Conservation (phyloP, 148 eudicot species). For the Rhododendron kiyosumense region DNA sequence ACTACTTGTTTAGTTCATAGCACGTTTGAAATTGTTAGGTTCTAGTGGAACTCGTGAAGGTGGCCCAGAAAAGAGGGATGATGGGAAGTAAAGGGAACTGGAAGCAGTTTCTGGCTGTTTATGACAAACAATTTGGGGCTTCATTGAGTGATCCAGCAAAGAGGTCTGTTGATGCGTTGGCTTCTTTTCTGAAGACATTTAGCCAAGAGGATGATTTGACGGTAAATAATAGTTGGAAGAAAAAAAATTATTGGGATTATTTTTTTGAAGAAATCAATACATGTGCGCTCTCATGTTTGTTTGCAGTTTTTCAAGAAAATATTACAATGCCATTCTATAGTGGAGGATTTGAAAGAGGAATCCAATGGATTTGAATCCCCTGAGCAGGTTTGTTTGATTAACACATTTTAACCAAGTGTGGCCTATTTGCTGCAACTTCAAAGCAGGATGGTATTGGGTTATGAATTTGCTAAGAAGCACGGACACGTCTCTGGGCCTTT, state of each 20-base stretch:
- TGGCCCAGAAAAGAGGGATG: slow-evolving; percentile 69
- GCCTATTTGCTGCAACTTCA: not conserved
- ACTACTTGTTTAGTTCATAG: not conserved
- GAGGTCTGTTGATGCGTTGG: slow-evolving; percentile 44
- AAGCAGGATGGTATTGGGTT: not conserved
- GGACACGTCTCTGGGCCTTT: no score
- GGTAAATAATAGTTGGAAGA: slow-evolving; percentile 26
- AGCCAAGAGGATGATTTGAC: slow-evolving; percentile 50
- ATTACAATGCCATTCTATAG: slow-evolving; percentile 30
- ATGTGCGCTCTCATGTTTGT: not conserved
- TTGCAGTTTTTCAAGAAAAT: slow-evolving; percentile 57
- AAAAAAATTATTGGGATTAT: not conserved
- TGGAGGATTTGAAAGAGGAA: slow-evolving; percentile 32
- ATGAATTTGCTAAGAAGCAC: not conserved
- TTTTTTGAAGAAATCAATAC: not conserved
- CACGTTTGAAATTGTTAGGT: slow-evolving; percentile 26
- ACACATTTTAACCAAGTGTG: not conserved
- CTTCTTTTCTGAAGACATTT: slow-evolving; percentile 67
- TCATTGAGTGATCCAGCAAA: slow-evolving; percentile 77
- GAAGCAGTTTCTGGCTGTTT: slow-evolving; percentile 66
- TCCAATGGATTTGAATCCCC: slow-evolving; percentile 47
- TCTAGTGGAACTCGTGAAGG: slow-evolving; percentile 67
- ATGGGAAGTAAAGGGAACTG: slow-evolving; percentile 72
- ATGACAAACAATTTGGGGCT: slow-evolving; percentile 66
- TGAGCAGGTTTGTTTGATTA: slow-evolving; percentile 53